Base-by-base conservation (phyloP, 345 rosid genomes). In the Salix brachista region DNA sequence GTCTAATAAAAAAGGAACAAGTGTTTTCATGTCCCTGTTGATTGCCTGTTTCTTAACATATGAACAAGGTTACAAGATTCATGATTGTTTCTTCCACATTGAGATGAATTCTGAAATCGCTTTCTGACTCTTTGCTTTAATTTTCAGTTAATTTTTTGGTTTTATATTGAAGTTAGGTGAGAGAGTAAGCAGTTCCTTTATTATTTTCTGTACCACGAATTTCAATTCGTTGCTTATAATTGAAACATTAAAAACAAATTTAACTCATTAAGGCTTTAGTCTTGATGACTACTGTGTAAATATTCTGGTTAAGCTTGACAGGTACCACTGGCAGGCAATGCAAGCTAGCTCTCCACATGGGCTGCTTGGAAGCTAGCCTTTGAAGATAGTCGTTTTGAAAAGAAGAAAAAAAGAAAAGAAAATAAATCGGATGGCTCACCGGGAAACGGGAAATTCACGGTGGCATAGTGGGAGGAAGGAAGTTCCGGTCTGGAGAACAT, bases 131-230 rank as follows among this genome's bases (percentile, higher is more conserved):
- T 25, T 48, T 34, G 36, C 48, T 28, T 67, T 62, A 62, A 42
- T 71, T 44, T 42, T 54, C 70, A 26, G 50, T 66, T 62, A 9
- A 34, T 37, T 52, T 48, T 21, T 21, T 65, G 34, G 75, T 62
- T 73, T 42, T 34, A 68, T 54, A n/a, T 58, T 36, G 71, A 56
- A 70, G 86, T 78, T 83, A 62, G 80, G 86, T 80, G 86, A 75
- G 69, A n/a, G 69, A 58, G 60, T 26, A 23, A 28, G 21, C 64
- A 21, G 16, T 56, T 32, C 18, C 8, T 26, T 18, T 36, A 17
- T 65, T 72, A 44, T 67, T 54, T 39, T 12, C 70, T 52, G 39
- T 52, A 18, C 23, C 44, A 67, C 30, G 39, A n/a, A 9, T 73
- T 9, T 6, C 28, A 13, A 8, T 16, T 23, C 28, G 19, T 68